A percentile compares a stretch with the other conserved stretches of the same genome.
These are phyloP conservation scores for Colletotrichum sp. DNA, from an alignment of 2,329 filamentous ascomycete species.

Conservation along the genomic window DNA sequence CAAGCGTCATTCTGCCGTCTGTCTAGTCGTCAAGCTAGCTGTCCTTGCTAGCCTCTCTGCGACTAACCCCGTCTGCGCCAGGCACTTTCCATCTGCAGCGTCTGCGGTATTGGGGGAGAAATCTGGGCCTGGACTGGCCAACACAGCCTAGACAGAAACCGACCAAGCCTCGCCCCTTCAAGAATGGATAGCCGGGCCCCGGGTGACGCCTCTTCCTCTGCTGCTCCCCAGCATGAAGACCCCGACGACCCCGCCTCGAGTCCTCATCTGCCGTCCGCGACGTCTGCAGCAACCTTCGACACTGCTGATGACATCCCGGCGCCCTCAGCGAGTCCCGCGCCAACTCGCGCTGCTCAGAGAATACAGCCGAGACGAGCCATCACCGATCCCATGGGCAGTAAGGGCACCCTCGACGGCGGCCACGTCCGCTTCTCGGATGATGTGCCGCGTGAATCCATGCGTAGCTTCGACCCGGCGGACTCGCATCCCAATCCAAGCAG, in stretches of 20 bases:
- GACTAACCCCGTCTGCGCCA: background rate
- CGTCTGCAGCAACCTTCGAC: background rate
- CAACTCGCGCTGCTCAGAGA: conserved; percentile 1
- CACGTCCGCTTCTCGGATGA: conserved; percentile 31
- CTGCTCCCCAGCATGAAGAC: conserved; percentile 10
- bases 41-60: background rate
- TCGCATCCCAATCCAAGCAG: background rate
- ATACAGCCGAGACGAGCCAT: conserved; percentile 15
- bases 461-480: background rate
- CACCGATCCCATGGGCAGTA: conserved; percentile 20
- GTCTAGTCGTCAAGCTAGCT: background rate
- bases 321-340: conserved; percentile 5
- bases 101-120: background rate
- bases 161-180: background rate
- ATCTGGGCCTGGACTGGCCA: background rate
- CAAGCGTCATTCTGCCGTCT: conserved; percentile 1
- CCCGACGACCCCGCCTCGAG: background rate
- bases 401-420: conserved; percentile 17
- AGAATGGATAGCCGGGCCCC: conserved; percentile 6
- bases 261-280: background rate
- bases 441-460: conserved; percentile 20
- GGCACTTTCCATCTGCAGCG: background rate
- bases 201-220: conserved; percentile 9
- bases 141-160: conserved; percentile 11
- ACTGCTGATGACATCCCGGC: background rate